Evolutionary conservation across 2,329 filamentous ascomycete species (phyloP).

Genomic region (Ophioceras dolichostomum): DNA sequence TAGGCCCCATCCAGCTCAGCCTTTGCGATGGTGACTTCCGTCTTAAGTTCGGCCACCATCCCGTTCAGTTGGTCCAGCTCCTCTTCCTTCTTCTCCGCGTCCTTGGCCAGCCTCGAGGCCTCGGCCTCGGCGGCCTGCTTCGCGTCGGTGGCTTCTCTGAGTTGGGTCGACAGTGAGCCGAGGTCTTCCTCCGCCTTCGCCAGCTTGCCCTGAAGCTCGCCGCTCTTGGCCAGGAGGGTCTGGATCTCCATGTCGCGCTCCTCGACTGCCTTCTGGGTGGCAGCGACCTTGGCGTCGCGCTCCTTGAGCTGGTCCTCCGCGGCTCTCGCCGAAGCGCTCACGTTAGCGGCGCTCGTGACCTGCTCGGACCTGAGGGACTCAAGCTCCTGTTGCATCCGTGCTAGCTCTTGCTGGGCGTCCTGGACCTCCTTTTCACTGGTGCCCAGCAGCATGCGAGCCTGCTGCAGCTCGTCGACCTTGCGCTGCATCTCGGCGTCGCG

Average conservation of each 20-base stretch:
- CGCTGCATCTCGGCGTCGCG: conserved; percentile 52
- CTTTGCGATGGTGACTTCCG: conserved; percentile 46
- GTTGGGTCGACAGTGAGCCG: conserved; percentile 21
- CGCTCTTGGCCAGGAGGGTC: conserved; percentile 27
- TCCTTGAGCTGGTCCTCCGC: conserved; percentile 1
- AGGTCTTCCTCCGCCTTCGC: conserved; percentile 23
- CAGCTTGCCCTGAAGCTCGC: conserved; percentile 24
- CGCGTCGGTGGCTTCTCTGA: conserved; percentile 16
- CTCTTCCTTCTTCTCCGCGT: conserved; percentile 27
- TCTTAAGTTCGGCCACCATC: conserved; percentile 46
- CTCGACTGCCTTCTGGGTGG: conserved; percentile 24
- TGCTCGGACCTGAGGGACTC: conserved; percentile 15
- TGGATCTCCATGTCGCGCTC: conserved; percentile 30
- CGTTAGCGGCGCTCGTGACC: conserved; percentile 10
- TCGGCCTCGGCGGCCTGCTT: conserved; percentile 13
- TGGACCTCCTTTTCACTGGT: conserved; percentile 21
- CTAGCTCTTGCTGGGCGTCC: conserved; percentile 34
- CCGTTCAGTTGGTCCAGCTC: conserved; percentile 38
- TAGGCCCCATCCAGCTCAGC: conserved; percentile 52
- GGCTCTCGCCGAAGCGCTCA: background rate
- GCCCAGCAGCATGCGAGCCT: conserved; percentile 15
- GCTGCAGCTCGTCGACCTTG: conserved; percentile 43
- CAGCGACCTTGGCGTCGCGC: conserved; percentile 13
- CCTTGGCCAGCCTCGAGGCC: background rate
- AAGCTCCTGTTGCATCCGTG: conserved; percentile 33